phyloP scores from a whole-genome alignment of 2,329 filamentous ascomycete genomes.

The Diplocarpon mali region DNA sequence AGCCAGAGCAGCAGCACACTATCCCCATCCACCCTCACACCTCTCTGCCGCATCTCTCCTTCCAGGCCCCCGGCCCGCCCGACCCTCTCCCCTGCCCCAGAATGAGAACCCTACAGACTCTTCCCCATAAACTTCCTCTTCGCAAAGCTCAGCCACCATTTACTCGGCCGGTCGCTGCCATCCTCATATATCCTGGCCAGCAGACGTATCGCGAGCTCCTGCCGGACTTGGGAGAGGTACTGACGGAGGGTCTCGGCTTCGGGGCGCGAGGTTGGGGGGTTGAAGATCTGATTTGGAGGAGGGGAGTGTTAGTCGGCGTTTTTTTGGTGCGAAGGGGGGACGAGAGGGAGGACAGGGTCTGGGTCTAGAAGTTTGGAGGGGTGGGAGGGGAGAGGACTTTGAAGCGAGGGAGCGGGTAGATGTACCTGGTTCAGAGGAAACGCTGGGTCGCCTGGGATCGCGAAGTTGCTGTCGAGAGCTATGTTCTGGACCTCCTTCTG shows the following conservation, averaged over 20 bases:
- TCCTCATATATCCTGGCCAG: constrained; percentile 81
- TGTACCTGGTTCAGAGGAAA: constrained; percentile 83
- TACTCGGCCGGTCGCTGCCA: constrained; percentile 57
- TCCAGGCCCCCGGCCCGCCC: no score
- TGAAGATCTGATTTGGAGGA: constrained; percentile 57
- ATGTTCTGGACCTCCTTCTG: constrained; percentile 75
- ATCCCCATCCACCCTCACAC: no score
- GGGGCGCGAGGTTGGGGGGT: constrained; percentile 74
- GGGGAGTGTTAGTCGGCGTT: no score
- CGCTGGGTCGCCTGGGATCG: constrained; percentile 82
- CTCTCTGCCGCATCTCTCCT: no score
- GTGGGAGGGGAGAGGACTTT: neutral
- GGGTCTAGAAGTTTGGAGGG: neutral
- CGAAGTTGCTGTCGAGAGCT: constrained; percentile 86
- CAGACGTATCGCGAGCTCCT: constrained; percentile 77
- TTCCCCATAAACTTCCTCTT: constrained; percentile 99
- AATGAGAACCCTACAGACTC: constrained; percentile 42
- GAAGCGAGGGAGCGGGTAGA: constrained; percentile 4
- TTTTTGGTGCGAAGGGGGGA: neutral
- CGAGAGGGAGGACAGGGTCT: neutral
- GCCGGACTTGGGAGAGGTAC: constrained; percentile 85
- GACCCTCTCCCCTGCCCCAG: neutral
- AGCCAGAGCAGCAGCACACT: no score
- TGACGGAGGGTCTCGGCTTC: constrained; percentile 81
- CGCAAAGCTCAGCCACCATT: constrained; percentile 98